Conservation (phyloP, 2,329 filamentous ascomycete genomes). For the Alternaria angustiovoidea region DNA sequence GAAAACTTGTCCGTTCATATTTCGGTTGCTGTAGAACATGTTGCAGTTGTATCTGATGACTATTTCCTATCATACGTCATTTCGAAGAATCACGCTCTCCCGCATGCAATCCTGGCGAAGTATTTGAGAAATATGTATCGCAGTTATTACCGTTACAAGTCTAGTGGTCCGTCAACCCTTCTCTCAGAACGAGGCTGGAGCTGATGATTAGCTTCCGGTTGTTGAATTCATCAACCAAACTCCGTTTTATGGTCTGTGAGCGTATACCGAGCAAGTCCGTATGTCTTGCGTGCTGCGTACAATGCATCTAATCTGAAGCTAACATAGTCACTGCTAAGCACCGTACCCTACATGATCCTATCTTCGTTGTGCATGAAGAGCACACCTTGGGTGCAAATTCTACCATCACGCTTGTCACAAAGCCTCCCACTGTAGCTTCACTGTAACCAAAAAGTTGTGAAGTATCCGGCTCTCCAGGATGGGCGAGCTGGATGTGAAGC, state of each 20-base stretch:
- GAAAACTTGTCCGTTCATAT: background rate
- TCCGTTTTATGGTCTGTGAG: background rate
- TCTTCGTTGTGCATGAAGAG: background rate
- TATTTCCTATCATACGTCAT: background rate
- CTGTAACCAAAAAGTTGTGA: background rate
- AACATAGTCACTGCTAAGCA: background rate
- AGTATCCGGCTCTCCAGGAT: background rate
- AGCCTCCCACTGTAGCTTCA: background rate
- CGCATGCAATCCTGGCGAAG: background rate
- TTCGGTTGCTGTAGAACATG: background rate
- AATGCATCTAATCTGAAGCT: background rate
- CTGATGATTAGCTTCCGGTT: background rate
- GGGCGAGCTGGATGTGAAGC: background rate
- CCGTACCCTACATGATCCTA: background rate
- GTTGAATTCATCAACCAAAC: background rate
- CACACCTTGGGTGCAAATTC: no score
- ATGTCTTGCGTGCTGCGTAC: background rate
- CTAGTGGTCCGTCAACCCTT: background rate
- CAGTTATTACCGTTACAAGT: background rate
- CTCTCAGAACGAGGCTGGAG: background rate
- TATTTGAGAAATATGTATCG: background rate
- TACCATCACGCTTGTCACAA: background rate
- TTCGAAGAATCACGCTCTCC: background rate
- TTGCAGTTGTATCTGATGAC: background rate
- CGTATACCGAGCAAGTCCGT: background rate